These are phyloP conservation scores for Ampelocalamus luodianensis DNA, from an alignment of 176 grass and related monocot genomes.

Conservation along the genomic window DNA sequence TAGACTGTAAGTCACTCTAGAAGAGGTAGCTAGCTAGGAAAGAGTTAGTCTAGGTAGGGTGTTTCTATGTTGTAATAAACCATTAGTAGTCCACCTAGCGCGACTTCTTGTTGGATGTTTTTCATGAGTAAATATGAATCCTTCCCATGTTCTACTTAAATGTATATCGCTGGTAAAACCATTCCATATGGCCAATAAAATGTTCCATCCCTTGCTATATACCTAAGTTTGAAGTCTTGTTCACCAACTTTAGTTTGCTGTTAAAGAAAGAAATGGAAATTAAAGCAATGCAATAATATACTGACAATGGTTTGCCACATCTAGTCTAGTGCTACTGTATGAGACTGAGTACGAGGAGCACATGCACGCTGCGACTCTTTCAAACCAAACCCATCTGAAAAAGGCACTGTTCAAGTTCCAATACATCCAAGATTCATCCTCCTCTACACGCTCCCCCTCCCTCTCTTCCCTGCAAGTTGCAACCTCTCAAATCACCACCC, in stretches of 20 bases:
- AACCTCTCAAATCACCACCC: conserved; percentile 37
- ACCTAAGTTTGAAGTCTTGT: neutral
- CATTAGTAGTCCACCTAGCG: neutral
- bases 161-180: neutral
- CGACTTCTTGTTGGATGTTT: conserved; percentile 5
- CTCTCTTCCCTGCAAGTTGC: neutral
- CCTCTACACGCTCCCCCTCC: neutral
- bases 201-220: neutral
- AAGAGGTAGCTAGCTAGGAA: conserved; percentile 26
- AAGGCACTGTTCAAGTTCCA: neutral
- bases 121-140: conserved; percentile 21
- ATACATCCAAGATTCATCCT: neutral
- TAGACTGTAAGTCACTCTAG: conserved; percentile 30
- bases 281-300: conserved; percentile 22
- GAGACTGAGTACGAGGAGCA: neutral
- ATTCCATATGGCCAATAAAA: neutral
- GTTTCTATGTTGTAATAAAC: conserved; percentile 23
- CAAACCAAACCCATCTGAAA: conserved; percentile 16
- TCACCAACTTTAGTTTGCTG: conserved; percentile 1
- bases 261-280: neutral
- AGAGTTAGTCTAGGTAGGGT: conserved; percentile 2
- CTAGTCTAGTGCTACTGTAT: neutral
- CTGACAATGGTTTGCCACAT: neutral
- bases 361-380: conserved; percentile 39
- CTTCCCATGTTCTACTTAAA: neutral